These are phyloP conservation scores for Erysimum cheiranthoides DNA, from an alignment of 345 rosid species.

Conservation along the genomic window DNA sequence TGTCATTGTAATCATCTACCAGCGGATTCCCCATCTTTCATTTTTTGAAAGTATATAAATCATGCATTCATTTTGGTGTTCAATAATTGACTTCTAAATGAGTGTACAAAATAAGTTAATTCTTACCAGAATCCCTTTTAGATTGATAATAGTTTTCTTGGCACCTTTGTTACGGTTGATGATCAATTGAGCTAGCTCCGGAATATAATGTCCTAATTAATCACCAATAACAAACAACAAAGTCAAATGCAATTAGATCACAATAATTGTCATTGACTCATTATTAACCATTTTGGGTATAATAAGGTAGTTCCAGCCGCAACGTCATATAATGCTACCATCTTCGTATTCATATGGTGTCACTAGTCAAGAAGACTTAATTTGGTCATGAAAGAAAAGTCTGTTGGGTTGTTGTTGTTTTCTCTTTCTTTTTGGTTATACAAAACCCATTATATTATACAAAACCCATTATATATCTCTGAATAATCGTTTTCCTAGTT, in stretches of 20 bases:
- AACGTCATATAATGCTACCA: conserved; percentile 25
- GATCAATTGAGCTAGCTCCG: conserved; percentile 70
- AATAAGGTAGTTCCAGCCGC: conserved; percentile 26
- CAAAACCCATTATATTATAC: neutral
- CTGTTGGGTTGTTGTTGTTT: conserved; percentile 36
- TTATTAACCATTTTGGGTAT: conserved; percentile 9
- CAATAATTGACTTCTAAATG: neutral
- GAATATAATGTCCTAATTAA: conserved; percentile 78
- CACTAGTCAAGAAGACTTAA: conserved; percentile 8
- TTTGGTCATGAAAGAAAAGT: conserved; percentile 33
- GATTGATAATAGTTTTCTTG: conserved; percentile 62
- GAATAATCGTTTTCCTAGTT: neutral
- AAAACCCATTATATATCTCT: conserved; percentile 1
- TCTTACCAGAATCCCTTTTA: conserved; percentile 78
- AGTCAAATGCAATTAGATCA: conserved; percentile 11
- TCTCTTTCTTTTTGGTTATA: neutral
- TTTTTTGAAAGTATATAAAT: neutral
- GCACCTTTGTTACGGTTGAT: conserved; percentile 54
- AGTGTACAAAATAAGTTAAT: neutral
- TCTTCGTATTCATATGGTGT: conserved; percentile 18
- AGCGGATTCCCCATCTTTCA: conserved; percentile 40
- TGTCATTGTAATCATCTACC: conserved; percentile 39
- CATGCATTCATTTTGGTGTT: conserved; percentile 1
- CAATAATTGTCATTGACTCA: conserved; percentile 4
- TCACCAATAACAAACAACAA: conserved; percentile 16